These are phyloP conservation scores for Epicoccum nigrum DNA, from an alignment of 2,329 filamentous ascomycete genomes.

Conservation along the genomic window DNA sequence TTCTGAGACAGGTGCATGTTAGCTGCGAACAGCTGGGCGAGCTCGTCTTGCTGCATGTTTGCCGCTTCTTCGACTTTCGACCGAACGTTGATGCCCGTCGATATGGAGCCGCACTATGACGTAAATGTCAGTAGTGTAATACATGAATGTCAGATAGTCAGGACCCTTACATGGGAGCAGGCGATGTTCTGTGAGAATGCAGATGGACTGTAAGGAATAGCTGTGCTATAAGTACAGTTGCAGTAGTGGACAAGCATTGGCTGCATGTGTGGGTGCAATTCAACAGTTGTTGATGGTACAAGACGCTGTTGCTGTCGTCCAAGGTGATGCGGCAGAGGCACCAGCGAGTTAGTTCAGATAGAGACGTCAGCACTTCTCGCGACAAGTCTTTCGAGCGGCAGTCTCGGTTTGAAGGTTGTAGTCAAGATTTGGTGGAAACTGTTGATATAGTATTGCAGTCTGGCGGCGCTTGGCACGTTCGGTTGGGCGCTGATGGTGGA, in stretches of 20 bases:
- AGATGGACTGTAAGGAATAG: constrained; percentile 49
- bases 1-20: constrained; percentile 68
- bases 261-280: constrained; percentile 36
- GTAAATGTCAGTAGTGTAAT: constrained; percentile 40
- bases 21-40: constrained; percentile 77
- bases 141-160: constrained; percentile 13
- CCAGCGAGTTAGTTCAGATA: constrained; percentile 35
- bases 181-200: constrained; percentile 53
- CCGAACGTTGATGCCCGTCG: constrained; percentile 52
- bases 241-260: constrained; percentile 49
- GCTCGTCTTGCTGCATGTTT: constrained; percentile 75
- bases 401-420: not conserved
- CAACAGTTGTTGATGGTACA: not conserved
- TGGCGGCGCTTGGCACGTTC: constrained; percentile 13
- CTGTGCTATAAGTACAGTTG: constrained; percentile 47
- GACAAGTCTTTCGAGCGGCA: constrained; percentile 17
- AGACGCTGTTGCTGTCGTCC: not conserved
- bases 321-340: constrained; percentile 7
- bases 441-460: not conserved
- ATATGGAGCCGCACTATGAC: constrained; percentile 53
- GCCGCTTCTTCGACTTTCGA: constrained; percentile 37
- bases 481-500: constrained; percentile 35
- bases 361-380: constrained; percentile 22
- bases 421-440: not conserved
- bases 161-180: constrained; percentile 54